Evolutionary conservation across 2,329 filamentous ascomycete genomes (phyloP).

Genomic region (Epichloe baconii): DNA sequence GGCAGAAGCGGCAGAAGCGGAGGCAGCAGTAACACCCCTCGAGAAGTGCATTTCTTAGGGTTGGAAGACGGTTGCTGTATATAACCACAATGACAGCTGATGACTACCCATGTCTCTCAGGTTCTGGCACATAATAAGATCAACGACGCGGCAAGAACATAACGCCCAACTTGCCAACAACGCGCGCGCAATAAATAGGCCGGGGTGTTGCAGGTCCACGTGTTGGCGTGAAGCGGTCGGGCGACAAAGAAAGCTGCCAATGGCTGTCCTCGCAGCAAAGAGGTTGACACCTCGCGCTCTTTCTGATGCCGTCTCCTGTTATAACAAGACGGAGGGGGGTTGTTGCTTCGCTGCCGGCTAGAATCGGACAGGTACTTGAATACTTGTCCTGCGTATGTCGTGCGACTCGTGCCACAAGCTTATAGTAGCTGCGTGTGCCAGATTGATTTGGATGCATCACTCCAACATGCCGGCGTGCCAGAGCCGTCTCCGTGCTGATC

Average conservation of each 20-base stretch:
- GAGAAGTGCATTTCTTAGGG: not conserved
- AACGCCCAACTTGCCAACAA: not conserved
- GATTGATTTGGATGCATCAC: not conserved
- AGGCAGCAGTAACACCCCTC: not conserved
- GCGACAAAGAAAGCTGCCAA: not conserved
- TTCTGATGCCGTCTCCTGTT: not conserved
- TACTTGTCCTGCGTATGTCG: not conserved
- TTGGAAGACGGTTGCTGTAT: not conserved
- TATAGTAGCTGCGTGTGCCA: not conserved
- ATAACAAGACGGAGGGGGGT: not conserved
- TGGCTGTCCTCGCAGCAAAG: not conserved
- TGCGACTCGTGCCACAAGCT: conserved; percentile 1
- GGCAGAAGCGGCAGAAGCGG: not conserved
- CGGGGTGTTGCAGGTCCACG: conserved; percentile 3
- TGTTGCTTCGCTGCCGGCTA: not conserved
- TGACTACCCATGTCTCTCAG: not conserved
- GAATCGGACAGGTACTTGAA: not conserved
- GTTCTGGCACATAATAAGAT: no score
- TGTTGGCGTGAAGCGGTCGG: conserved; percentile 5
- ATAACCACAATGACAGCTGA: not conserved
- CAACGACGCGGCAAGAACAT: not conserved
- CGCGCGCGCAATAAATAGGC: not conserved
- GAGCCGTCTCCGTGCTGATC: not conserved
- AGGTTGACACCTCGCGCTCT: not conserved
- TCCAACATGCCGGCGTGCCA: not conserved